Percentiles rank a stretch among this genome's conserved stretches.
phyloP scores from a whole-genome alignment of 768 basidiomycete species.

The Artomyces pyxidatus region DNA sequence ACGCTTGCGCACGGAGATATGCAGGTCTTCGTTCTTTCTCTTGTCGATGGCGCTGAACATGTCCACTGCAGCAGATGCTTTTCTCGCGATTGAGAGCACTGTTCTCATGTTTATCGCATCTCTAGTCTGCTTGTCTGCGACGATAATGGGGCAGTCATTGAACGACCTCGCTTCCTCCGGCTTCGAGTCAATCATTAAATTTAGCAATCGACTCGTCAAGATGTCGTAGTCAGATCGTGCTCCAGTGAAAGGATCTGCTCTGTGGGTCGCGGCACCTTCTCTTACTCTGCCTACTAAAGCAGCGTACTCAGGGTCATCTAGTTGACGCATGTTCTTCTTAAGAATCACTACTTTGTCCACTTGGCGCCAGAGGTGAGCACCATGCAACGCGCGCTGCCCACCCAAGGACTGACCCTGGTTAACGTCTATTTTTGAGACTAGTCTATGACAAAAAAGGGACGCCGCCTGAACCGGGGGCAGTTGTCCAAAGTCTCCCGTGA shows the following conservation, averaged over 20 bases:
- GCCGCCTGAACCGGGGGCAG: slow-evolving; percentile 18
- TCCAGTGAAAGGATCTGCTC: not conserved
- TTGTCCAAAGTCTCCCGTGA: too few relatives aligned
- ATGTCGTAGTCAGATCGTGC: not conserved
- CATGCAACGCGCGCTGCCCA: not conserved
- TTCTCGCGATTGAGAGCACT: not conserved
- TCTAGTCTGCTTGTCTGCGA: not conserved
- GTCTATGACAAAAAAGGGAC: slow-evolving; percentile 14
- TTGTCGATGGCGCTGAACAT: not conserved
- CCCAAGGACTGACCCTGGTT: not conserved
- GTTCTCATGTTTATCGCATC: not conserved
- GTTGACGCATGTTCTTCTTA: not conserved
- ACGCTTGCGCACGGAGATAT: not conserved
- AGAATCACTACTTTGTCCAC: not conserved
- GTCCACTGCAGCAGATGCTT: not conserved
- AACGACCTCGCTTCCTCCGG: not conserved
- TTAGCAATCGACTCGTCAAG: not conserved
- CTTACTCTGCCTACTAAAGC: not conserved
- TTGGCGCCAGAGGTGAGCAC: not conserved
- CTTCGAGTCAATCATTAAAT: not conserved
- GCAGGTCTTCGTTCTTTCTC: not conserved
- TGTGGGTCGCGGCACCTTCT: not conserved
- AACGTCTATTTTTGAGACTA: not conserved
- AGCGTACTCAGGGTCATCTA: not conserved
- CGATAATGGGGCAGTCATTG: not conserved